Evolutionary conservation across 2,329 filamentous ascomycete species (phyloP), one percentile per base, ranked within the genome.

Genomic region (Cordyceps cicadae): DNA sequence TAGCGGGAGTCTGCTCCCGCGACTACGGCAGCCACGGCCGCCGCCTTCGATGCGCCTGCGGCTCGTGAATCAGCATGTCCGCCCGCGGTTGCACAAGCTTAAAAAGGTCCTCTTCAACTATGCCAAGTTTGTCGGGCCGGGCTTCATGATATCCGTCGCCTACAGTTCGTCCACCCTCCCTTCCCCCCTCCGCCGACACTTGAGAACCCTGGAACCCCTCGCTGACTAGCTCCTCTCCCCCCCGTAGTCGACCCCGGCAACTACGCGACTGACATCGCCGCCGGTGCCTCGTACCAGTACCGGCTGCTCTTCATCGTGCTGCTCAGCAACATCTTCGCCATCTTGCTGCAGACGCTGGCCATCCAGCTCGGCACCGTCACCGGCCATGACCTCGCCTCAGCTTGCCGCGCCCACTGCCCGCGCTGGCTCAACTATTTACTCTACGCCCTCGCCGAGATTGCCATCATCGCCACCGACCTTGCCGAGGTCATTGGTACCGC

Each of bases 401-500:
- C 85, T 11, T 88, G 85, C 66, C 80, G 86, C 39, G 83, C 79
- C 9, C 85, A 86, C 69, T 76, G 88, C 15, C 87, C 87, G 1
- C 76, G 75, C 64, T 89, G 86, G 87, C 69, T 89, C 60, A 87
- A 85, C 63, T 79, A 81, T 50, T 67, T 77, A 19, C 74, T 89
- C 3, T 89, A 89, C 66, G 70, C 79, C 21, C 75, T 89, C 64
- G 82, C 86, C 1, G 87, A 89, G 70, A 74, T 80, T 5, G 86
- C 87, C 62, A 89, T 89, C 61, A 84, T 89, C 58, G 87, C 87
- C 0, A 89, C 87, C 0, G 87, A 89, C 69, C 84, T 89, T 64
- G 86, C 86, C 61, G 86, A 89, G 65, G 86, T 89, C 21, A 88
- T 89, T 64, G 87, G 87, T 55, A 87, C 85, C 19, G 87, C 87